Percentiles rank a stretch among this genome's conserved stretches.
Conservation (phyloP, 441 rosid genomes). For the Eruca vesicaria region DNA sequence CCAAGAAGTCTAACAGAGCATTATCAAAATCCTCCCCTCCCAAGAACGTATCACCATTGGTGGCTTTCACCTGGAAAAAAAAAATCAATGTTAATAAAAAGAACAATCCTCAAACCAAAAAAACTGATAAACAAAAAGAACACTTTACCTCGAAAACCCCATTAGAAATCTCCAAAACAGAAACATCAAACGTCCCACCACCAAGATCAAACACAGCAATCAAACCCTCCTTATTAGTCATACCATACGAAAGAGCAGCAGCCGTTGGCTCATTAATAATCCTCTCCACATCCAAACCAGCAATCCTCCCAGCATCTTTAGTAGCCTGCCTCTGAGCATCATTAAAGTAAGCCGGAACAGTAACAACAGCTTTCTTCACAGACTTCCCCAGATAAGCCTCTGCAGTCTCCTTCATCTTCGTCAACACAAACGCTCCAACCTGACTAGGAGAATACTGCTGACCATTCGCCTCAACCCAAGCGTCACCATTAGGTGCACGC, state of each 20-base stretch:
- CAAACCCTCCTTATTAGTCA: constrained; percentile 91
- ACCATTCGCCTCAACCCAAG: constrained; percentile 92
- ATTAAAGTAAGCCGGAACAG: constrained; percentile 89
- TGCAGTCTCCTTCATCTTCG: constrained; percentile 92
- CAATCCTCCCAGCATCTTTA: constrained; percentile 87
- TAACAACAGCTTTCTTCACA: constrained; percentile 68
- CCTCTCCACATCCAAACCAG: constrained; percentile 87
- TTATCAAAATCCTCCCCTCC: constrained; percentile 98
- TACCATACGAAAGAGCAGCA: constrained; percentile 92
- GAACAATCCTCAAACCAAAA: background rate
- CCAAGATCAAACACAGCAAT: constrained; percentile 94
- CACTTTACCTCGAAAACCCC: constrained; percentile 82
- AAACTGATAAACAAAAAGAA: background rate
- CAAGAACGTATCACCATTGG: constrained; percentile 94
- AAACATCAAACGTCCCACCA: constrained; percentile 90
- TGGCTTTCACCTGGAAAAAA: constrained; percentile 77
- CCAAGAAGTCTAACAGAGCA: constrained; percentile 73
- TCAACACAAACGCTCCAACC: constrained; percentile 70
- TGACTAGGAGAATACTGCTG: constrained; percentile 92
- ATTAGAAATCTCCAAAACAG: constrained; percentile 84
- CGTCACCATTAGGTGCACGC: constrained; percentile 89
- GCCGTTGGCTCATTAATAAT: constrained; percentile 94
- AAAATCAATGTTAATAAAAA: background rate
- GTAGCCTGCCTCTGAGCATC: constrained; percentile 97
- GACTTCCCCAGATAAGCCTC: constrained; percentile 81